Evolutionary conservation across 768 basidiomycete genomes (phyloP), one percentile per base, ranked within the genome.

Genomic region (Pholiota microspora): DNA sequence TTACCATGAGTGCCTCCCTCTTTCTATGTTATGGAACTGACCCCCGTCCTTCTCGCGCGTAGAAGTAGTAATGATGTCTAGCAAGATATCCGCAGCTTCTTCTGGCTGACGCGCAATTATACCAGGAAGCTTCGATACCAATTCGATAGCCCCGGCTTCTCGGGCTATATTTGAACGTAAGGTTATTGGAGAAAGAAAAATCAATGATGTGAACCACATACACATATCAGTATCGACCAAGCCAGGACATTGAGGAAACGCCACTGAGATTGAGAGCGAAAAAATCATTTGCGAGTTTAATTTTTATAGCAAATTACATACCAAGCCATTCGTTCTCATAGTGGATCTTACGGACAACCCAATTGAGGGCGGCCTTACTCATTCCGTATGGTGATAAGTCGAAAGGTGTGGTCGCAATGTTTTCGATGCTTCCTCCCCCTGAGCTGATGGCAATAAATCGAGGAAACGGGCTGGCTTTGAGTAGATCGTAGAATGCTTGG

Each of bases 301-400:
- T n/a, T n/a, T n/a, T n/a, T n/a, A n/a, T n/a, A n/a, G n/a, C n/a
- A 7, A 24, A 31, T n/a, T n/a, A n/a, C 44, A 9, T 32, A 56
- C 55, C 44, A 24, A 56, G 44, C 55, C 55, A 56, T 18, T 45
- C 32, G 18, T 56, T 56, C 18, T 56, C 55, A 32, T 45, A 56
- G 49, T 56, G 55, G 5, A 56, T 50, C 35, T 56, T 38, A 2
- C 42, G 27, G 12, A 46, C 31, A 2, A 51, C n/a, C 12, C 24
- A 51, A 18, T 51, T 56, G 8, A 56, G 27, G 5, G 55, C 48
- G 15, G 55, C 44, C 34, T 56, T 56, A 15, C 29, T 45, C 13
- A 29, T 8, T 4, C 48, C 40, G 13, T 51, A 40, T n/a, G n/a
- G n/a, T n/a, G n/a, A 4, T 27, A 10, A 7, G 16, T 18, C 7